Conservation (phyloP, 73 alveolate species). For the Paramecium octaurelia region DNA sequence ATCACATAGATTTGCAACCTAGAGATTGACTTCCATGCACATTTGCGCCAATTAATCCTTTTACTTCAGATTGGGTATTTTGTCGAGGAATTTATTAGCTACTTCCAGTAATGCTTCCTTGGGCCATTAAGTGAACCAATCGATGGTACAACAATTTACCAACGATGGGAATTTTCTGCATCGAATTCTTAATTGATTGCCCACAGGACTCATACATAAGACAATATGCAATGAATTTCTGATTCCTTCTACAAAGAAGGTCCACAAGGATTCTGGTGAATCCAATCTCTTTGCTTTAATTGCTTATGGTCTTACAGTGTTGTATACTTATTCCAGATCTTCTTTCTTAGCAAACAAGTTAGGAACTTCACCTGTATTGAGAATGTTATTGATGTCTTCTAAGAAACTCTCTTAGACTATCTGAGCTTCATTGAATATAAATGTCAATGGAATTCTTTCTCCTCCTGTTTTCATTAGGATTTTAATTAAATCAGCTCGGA, state of each 20-base stretch:
- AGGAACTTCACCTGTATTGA: conserved; percentile 98
- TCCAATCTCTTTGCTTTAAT: conserved; percentile 76
- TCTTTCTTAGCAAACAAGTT: conserved; percentile 90
- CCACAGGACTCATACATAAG: conserved; percentile 96
- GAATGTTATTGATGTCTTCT: conserved; percentile 90
- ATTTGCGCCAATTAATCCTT: conserved; percentile 61
- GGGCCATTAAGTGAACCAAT: conserved; percentile 98
- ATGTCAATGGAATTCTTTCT: conserved; percentile 78
- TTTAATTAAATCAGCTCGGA: conserved; percentile 91
- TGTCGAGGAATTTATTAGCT: conserved; percentile 62
- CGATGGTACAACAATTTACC: conserved; percentile 95
- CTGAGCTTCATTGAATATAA: conserved; percentile 87
- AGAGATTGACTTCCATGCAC: conserved; percentile 65
- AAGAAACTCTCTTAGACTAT: conserved; percentile 87
- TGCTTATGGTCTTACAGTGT: conserved; percentile 81
- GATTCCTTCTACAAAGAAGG: conserved; percentile 83
- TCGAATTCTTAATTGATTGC: conserved; percentile 91
- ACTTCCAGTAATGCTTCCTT: conserved; percentile 92
- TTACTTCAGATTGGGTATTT: conserved; percentile 35
- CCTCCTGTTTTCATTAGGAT: conserved; percentile 87
- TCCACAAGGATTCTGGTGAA: conserved; percentile 86
- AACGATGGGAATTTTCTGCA: conserved; percentile 95
- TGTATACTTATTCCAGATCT: conserved; percentile 90
- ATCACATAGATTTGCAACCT: conserved; percentile 39
- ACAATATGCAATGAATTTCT: conserved; percentile 92